Evolutionary conservation across 176 grass and related monocot species (phyloP), one percentile per base, ranked within the genome.

Genomic region (Stipa capillata): DNA sequence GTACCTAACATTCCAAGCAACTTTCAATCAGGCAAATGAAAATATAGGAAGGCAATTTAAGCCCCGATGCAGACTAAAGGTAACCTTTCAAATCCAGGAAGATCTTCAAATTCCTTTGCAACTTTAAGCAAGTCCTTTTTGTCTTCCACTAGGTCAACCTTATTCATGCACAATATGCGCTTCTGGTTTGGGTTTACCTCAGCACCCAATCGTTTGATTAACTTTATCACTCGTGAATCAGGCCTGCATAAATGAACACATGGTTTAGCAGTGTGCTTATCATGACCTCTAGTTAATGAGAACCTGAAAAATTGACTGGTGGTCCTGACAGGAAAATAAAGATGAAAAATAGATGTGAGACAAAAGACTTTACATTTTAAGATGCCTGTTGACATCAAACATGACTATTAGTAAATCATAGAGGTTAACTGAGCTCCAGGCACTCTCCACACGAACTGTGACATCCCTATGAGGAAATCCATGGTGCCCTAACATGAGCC

Each of bases 81-180:
- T 60, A 74, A 90, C 92, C 90, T 88, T 64, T 98, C 95, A 84
- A 91, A 98, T 90, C 85, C 95, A 77, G 90, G 92, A 88, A 94
- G 92, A 89, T 89, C 85, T 89, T 90, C 83, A 91, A 98, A 98
- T 83, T 94, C 92, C 74, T 87, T 93, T 47, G 95, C 90, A 79
- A 92, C 92, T 85, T 98, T 92, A 54, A 98, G 73, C 39, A 98
- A 84, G 51, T 94, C 85, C 49, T 94, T 98, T 69, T 98, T 98
- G 50, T 94, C 83, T 72, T 90, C 72, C 13, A 98, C 81, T 13
- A 98, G 79, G 50, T 98, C 95, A 78, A 98, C 81, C 78, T 98
- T 98, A 76, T 98, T 98, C 95, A 98, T 94, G 88, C 95, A 98
- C 76, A 98, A 88, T 69, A 98, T 81, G 58, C 95, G 90, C 78